These are phyloP conservation scores for Capronia americana DNA, from an alignment of 2,329 filamentous ascomycete species.

Conservation along the genomic window DNA sequence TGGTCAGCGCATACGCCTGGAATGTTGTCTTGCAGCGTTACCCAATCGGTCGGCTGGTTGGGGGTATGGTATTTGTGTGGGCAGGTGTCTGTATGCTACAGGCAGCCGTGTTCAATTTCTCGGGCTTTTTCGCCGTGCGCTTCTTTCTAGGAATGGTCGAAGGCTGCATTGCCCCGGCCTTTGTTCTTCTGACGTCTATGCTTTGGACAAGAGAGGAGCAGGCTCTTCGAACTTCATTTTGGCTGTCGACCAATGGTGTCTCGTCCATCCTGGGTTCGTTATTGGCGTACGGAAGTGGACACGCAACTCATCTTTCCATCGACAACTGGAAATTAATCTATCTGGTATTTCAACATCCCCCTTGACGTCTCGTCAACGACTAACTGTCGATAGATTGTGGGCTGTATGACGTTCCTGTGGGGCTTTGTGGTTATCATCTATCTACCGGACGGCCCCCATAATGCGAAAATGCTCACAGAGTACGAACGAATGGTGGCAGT, in stretches of 20 bases:
- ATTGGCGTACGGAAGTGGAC: constrained; percentile 46
- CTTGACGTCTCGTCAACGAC: background rate
- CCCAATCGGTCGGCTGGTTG: constrained; percentile 52
- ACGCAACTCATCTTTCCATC: constrained; percentile 40
- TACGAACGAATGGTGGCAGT: constrained; percentile 50
- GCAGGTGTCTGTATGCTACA: constrained; percentile 48
- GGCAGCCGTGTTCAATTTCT: constrained; percentile 49
- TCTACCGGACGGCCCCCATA: constrained; percentile 49
- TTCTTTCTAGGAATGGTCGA: constrained; percentile 55
- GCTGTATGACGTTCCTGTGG: constrained; percentile 55
- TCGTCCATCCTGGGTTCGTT: constrained; percentile 49
- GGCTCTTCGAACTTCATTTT: constrained; percentile 46
- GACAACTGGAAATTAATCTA: constrained; percentile 51
- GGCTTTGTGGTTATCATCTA: constrained; percentile 44
- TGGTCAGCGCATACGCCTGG: constrained; percentile 49
- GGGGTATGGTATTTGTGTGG: constrained; percentile 52
- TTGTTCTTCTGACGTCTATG: constrained; percentile 49
- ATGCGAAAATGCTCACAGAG: constrained; percentile 49
- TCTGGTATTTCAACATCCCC: constrained; percentile 36
- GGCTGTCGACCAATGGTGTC: constrained; percentile 48
- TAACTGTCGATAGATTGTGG: constrained; percentile 43
- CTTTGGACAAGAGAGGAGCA: constrained; percentile 49
- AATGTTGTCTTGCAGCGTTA: constrained; percentile 52
- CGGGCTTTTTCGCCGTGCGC: constrained; percentile 53
- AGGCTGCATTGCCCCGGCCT: constrained; percentile 41